A percentile compares a stretch with the other conserved stretches of the same genome.
Conservation (phyloP, 352 stramenopile genomes). For the Phytopythium oedochilum region DNA sequence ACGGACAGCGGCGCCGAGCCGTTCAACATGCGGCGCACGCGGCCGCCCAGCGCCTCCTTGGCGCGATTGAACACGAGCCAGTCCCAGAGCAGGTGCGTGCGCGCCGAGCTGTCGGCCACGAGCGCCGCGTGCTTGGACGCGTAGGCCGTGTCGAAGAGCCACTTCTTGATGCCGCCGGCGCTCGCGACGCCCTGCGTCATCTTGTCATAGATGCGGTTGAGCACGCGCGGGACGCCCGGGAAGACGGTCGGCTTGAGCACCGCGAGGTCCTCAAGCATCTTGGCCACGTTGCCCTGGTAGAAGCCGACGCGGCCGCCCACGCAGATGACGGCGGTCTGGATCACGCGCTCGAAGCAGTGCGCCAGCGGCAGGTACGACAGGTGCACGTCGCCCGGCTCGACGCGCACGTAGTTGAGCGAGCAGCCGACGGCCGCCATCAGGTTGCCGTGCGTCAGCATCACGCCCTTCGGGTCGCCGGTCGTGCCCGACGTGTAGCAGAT, state of each 20-base stretch:
- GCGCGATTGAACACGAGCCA: conserved; percentile 95
- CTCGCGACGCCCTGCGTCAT: conserved; percentile 63
- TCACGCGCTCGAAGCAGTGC: conserved; percentile 92
- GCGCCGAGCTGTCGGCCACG: not conserved
- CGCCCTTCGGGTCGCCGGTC: conserved; percentile 43
- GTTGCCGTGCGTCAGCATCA: conserved; percentile 46
- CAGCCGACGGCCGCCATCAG: conserved; percentile 26
- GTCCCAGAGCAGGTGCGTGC: conserved; percentile 88
- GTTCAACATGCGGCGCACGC: conserved; percentile 87
- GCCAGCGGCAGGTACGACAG: conserved; percentile 94
- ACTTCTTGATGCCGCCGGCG: conserved; percentile 85
- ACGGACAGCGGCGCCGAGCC: conserved; percentile 91
- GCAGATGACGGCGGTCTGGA: conserved; percentile 46
- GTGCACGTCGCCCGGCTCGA: conserved; percentile 37
- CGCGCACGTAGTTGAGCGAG: conserved; percentile 20
- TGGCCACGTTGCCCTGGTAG: conserved; percentile 83
- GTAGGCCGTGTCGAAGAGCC: conserved; percentile 86
- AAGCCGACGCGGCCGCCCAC: conserved; percentile 88
- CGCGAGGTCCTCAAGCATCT: conserved; percentile 90
- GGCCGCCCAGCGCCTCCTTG: conserved; percentile 87
- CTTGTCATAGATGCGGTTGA: conserved; percentile 96
- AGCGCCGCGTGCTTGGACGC: conserved; percentile 70
- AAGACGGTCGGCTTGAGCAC: conserved; percentile 91
- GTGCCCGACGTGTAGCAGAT: conserved; percentile 68
- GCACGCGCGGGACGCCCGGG: conserved; percentile 88